These are phyloP conservation scores for Populus trichocarpa DNA, from an alignment of 441 rosid species.

Conservation along the genomic window DNA sequence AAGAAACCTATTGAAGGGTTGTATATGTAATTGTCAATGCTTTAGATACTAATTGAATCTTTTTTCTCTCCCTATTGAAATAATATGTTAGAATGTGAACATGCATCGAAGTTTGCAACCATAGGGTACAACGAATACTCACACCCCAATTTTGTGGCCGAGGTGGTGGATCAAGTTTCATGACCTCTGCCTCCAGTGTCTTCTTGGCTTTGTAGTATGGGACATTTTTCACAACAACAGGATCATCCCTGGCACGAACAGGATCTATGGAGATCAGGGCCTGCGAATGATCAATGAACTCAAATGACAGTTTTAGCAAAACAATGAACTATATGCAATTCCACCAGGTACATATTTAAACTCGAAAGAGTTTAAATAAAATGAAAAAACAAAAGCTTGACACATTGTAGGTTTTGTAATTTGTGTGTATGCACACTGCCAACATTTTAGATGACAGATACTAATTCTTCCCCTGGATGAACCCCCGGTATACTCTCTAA, in stretches of 20 bases:
- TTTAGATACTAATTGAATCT: neutral
- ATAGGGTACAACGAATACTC: constrained; percentile 28
- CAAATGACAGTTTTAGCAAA: neutral
- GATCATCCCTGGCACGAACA: constrained; percentile 76
- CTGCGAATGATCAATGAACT: constrained; percentile 32
- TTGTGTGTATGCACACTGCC: neutral
- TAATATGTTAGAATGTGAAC: neutral
- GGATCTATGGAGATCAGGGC: constrained; percentile 81
- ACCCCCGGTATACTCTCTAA: neutral
- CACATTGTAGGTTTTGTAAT: neutral
- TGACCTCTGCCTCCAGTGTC: constrained; percentile 71
- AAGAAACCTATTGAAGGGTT: neutral
- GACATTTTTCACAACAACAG: constrained; percentile 67
- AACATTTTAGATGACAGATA: neutral
- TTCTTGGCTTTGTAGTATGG: constrained; percentile 84
- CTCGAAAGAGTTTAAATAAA: neutral
- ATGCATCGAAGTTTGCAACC: neutral
- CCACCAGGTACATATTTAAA: neutral
- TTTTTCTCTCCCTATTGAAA: neutral
- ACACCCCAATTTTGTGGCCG: constrained; percentile 94
- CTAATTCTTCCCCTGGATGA: neutral
- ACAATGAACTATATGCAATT: neutral
- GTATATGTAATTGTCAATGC: neutral
- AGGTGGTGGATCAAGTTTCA: constrained; percentile 69
- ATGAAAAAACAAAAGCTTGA: neutral